Base-by-base conservation (phyloP, 2,329 filamentous ascomycete species). In the Ascocoryne sarcoides region DNA sequence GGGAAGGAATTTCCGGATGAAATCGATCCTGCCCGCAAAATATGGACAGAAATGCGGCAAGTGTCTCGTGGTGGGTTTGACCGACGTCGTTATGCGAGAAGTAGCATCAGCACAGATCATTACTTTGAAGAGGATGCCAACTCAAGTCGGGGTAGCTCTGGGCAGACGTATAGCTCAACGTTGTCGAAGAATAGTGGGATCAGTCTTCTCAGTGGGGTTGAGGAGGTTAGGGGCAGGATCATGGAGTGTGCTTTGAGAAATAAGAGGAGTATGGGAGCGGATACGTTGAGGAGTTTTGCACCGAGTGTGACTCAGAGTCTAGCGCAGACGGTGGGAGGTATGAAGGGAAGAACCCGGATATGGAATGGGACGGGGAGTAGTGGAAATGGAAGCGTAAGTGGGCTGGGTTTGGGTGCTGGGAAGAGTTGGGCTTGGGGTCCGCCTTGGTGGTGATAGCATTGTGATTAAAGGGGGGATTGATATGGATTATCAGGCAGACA, bases 11-110 rank as follows among this genome's bases (percentile, higher is more conserved):
- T 7, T 26, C 4, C 36, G 5, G 44, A 48, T 18, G 53, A 57
- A 4, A 47, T 46, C 16, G 58, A 60, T 37, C 57, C 55, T 30
- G 57, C 57, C 21, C 47, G 55, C 12, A 54, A 56, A 32, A 59
- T 60, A 9, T 60, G 57, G 57, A 50, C 45, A 17, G 47, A 57
- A 30, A 58, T 60, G 53, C 51, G 56, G 16, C 45, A 44, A 3
- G 45, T 28, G 16, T 59, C 55, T n/a, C 49, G 52, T 8, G 40
- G 48, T 12, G 17, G 16, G 10, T 7, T 7, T n/a, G 34, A 38
- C 14, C 32, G 41, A n/a, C 37, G 42, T 32, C 44, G 37, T 7
- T 43, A 52, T 35, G 38, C 32, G 3, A 44, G 50, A 20, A 42
- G 32, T 3, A 53, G 46, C 18, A 42, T 55, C 21, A 49, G 45